These are phyloP conservation scores for Fusarium sambucinum DNA, from an alignment of 2,329 filamentous ascomycete genomes.

Conservation along the genomic window DNA sequence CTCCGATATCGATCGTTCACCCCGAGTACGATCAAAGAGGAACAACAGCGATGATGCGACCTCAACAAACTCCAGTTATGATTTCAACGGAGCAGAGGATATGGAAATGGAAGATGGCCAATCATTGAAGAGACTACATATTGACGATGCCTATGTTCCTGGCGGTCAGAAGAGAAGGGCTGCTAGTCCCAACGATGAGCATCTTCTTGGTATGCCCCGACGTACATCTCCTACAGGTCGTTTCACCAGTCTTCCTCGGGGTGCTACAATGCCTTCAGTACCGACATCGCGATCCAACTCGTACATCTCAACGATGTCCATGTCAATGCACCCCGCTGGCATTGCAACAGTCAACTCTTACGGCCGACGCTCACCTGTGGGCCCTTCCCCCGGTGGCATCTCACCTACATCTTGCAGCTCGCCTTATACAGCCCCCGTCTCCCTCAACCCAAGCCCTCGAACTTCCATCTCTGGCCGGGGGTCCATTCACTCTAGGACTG, in stretches of 20 bases:
- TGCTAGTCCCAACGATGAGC: conserved; percentile 66
- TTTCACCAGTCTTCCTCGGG: conserved; percentile 60
- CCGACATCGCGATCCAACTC: conserved; percentile 61
- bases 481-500: conserved; percentile 59
- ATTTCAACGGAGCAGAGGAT: conserved; percentile 56
- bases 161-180: conserved; percentile 67
- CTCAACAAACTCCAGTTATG: conserved; percentile 60
- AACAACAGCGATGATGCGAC: conserved; percentile 67
- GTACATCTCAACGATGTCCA: conserved; percentile 60
- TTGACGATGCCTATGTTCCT: conserved; percentile 60
- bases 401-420: conserved; percentile 65
- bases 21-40: conserved; percentile 58
- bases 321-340: conserved; percentile 54
- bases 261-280: conserved; percentile 58
- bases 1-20: conserved; percentile 62
- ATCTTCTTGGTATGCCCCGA: conserved; percentile 56
- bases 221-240: conserved; percentile 66
- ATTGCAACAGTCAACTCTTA: conserved; percentile 60
- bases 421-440: conserved; percentile 62
- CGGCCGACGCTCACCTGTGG: conserved; percentile 61
- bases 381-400: conserved; percentile 61
- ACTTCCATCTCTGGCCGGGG: conserved; percentile 58
- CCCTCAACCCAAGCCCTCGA: conserved; percentile 63
- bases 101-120: conserved; percentile 65
- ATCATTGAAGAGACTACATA: conserved; percentile 63